Conservation (phyloP, 345 rosid genomes). For the Clausena lansium region DNA sequence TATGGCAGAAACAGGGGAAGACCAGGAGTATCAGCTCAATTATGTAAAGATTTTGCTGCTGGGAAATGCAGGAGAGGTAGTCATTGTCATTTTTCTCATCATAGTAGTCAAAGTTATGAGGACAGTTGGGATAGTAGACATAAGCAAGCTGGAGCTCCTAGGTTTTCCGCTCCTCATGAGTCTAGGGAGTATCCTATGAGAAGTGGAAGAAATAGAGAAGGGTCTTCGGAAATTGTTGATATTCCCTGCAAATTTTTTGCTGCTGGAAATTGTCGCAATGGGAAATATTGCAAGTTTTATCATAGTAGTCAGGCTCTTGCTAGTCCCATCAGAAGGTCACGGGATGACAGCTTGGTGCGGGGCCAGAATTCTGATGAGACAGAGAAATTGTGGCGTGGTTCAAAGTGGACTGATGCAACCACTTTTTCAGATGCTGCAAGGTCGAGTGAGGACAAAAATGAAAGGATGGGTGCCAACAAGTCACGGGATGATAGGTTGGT, state of each 20-base stretch:
- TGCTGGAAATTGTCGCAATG: slow-evolving; percentile 82
- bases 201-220: slow-evolving; percentile 40
- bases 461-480: slow-evolving; percentile 27
- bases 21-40: slow-evolving; percentile 42
- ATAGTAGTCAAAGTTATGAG: slow-evolving; percentile 39
- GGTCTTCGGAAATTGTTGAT: slow-evolving; percentile 38
- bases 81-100: slow-evolving; percentile 58
- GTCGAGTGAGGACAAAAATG: slow-evolving; percentile 31
- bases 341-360: slow-evolving; percentile 33
- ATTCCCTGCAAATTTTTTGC: slow-evolving; percentile 81
- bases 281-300: slow-evolving; percentile 73
- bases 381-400: slow-evolving; percentile 27
- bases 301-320: slow-evolving; percentile 47
- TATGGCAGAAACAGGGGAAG: slow-evolving; percentile 60
- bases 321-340: slow-evolving; percentile 59
- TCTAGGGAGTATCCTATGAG: slow-evolving; percentile 36
- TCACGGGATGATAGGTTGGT: slow-evolving; percentile 38
- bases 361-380: slow-evolving; percentile 31
- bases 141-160: slow-evolving; percentile 44
- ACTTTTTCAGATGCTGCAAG: slow-evolving; percentile 32
- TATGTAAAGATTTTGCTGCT: slow-evolving; percentile 61
- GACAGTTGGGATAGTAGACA: slow-evolving; percentile 53
- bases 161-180: slow-evolving; percentile 41
- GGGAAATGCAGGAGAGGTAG: slow-evolving; percentile 77
- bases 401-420: slow-evolving; percentile 13